phyloP scores from a whole-genome alignment of 2,329 filamentous ascomycete species.

The Plectosphaerella cucumerina region DNA sequence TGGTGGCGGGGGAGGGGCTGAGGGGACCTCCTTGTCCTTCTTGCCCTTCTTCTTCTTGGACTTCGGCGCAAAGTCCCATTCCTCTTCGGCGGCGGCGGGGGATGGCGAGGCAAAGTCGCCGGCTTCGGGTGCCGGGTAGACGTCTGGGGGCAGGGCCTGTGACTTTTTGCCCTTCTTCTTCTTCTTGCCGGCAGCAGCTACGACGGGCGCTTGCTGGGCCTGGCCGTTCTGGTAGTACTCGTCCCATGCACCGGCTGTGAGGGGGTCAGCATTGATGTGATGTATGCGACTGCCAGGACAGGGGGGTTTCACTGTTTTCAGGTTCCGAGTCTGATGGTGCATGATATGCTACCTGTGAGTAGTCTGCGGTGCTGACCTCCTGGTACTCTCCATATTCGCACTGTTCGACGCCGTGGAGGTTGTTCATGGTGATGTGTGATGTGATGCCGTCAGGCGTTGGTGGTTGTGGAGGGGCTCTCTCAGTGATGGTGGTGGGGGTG shows the following conservation, averaged over 20 bases:
- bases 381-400: constrained; percentile 34
- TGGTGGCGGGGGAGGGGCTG: constrained; percentile 1
- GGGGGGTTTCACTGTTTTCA: constrained; percentile 8
- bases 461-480: neutral
- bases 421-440: neutral
- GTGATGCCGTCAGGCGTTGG: neutral
- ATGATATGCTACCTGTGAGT: constrained; percentile 37
- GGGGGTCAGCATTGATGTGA: neutral
- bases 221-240: constrained; percentile 5
- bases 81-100: constrained; percentile 6
- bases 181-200: constrained; percentile 7
- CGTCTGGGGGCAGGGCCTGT: neutral
- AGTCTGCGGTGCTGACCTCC: constrained; percentile 37
- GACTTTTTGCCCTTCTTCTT: constrained; percentile 16
- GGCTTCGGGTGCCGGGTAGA: neutral
- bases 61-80: constrained; percentile 4
- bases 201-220: constrained; percentile 4
- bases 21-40: constrained; percentile 9
- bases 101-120: neutral
- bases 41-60: constrained; percentile 12
- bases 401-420: constrained; percentile 25
- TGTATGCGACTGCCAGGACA: neutral
- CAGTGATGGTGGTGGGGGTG: neutral
- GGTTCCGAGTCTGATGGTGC: constrained; percentile 33
- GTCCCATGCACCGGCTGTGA: constrained; percentile 7